These are phyloP conservation scores for Termitomyces sp. DNA, from an alignment of 768 basidiomycete genomes.

Conservation along the genomic window DNA sequence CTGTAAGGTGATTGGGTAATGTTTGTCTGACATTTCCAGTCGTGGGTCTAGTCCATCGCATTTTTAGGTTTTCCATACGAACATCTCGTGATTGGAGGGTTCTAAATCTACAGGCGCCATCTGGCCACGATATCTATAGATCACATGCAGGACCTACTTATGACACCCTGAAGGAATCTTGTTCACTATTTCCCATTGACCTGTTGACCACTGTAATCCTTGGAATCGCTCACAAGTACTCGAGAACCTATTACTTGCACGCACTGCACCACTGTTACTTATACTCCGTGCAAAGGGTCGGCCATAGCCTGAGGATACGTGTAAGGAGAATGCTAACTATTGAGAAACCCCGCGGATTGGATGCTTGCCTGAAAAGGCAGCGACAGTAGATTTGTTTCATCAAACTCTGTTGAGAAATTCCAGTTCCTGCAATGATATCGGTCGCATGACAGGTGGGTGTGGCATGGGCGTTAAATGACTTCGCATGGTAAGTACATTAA, in stretches of 20 bases:
- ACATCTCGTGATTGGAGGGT: no score
- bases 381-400: no score
- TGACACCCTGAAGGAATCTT: constrained; percentile 18
- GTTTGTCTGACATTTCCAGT: no score
- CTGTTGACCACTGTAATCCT: constrained; percentile 44
- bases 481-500: neutral
- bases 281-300: constrained; percentile 42
- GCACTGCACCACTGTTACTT: constrained; percentile 31
- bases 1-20: no score
- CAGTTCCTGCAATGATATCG: constrained; percentile 63
- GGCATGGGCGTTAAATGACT: constrained; percentile 42
- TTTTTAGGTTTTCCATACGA: no score
- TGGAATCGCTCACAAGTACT: constrained; percentile 22
- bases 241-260: constrained; percentile 20
- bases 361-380: constrained; percentile 54
- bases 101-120: no score
- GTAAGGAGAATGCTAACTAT: constrained; percentile 35
- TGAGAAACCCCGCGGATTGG: no score
- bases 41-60: no score
- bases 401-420: constrained; percentile 56
- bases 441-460: constrained; percentile 18
- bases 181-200: neutral
- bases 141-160: constrained; percentile 35
- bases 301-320: constrained; percentile 36
- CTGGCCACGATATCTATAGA: constrained; percentile 35